These are phyloP conservation scores for Astrothelium macrocarpum DNA, from an alignment of 495 filamentous ascomycete genomes.

Conservation along the genomic window DNA sequence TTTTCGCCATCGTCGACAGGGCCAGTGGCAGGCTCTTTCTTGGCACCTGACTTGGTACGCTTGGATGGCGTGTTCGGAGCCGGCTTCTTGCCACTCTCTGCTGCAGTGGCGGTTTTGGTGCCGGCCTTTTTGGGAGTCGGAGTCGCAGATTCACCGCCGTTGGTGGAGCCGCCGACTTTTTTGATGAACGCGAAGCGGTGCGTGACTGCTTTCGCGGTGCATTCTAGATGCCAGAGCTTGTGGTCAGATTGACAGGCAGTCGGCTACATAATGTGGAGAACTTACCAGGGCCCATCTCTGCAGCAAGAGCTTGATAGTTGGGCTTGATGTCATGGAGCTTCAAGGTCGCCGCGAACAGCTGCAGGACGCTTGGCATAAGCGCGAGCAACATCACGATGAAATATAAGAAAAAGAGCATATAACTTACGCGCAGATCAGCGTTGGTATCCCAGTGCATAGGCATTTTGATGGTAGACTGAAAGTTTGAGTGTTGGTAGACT, in stretches of 20 bases:
- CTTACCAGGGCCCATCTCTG: slow-evolving; percentile 12
- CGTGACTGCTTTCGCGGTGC: slow-evolving; percentile 18
- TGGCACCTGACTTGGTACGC: not conserved
- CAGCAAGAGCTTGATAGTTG: slow-evolving; percentile 8
- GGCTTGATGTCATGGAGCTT: slow-evolving; percentile 13
- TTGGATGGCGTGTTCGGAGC: not conserved
- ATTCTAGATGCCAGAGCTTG: slow-evolving; percentile 8
- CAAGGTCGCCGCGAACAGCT: slow-evolving; percentile 17
- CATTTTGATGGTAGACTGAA: slow-evolving; percentile 13
- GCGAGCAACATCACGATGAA: not conserved
- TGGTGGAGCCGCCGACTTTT: not conserved
- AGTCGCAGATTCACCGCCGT: not conserved
- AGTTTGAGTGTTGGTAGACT: too few relatives aligned
- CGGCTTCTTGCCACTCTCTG: not conserved
- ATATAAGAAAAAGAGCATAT: not conserved
- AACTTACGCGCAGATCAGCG: slow-evolving; percentile 18
- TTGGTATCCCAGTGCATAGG: slow-evolving; percentile 18
- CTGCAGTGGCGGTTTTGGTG: not conserved
- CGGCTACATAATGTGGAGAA: not conserved
- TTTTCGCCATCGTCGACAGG: not conserved
- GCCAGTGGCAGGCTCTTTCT: not conserved
- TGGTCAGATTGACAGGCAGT: not conserved
- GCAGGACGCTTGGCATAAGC: not conserved
- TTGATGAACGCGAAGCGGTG: slow-evolving; percentile 16
- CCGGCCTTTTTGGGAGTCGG: not conserved